Evolutionary conservation across 2,329 filamentous ascomycete genomes (phyloP), one percentile per base, ranked within the genome.

Genomic region (Aspergillus intermedius): DNA sequence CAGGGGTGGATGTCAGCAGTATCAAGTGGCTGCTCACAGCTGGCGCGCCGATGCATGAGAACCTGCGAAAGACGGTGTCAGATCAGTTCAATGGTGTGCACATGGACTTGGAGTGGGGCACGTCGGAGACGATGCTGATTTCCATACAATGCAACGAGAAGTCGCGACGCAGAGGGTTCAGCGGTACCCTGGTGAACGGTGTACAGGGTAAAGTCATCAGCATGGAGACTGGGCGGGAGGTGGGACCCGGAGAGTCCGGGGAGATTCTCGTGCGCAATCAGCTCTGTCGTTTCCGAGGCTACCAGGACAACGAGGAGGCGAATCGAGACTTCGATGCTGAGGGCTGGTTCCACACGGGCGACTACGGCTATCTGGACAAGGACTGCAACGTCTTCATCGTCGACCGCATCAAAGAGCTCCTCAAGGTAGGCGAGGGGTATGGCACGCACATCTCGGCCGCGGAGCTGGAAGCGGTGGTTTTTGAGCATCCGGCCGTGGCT

Each of bases 401-500:
- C 9, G 56, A 59, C 30, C 58, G 56, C 5, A 45, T 58, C 13
- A 60, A 59, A 47, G 56, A 71, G 48, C 58, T 71, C 4, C 63
- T 70, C 49, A 68, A 68, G 49, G 66, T 69, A 28, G 58, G 57
- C 2, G 58, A 49, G 17, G 69, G 69, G 23, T 67, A 70, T 44
- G 66, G 69, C 9, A 64, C 65, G 9, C 67, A 57, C 42, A 46
- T 57, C 32, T 57, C 54, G 2, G 48, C 66, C 1, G 60, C 64
- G 4, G 66, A 70, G 46, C 52, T 69, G 4, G 68, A 71, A 50
- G 59, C 55, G 8, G 59, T 68, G 4, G 49, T 70, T 1, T 57
- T 68, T 10, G 42, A 50, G 28, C 64, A 66, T 51, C 57, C 58
- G 2, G 28, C 51, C 6, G 60, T 70, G 25, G 48, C 62, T 1